These are phyloP conservation scores for Xylariaceae sp. DNA, from an alignment of 2,329 filamentous ascomycete genomes.

Conservation along the genomic window DNA sequence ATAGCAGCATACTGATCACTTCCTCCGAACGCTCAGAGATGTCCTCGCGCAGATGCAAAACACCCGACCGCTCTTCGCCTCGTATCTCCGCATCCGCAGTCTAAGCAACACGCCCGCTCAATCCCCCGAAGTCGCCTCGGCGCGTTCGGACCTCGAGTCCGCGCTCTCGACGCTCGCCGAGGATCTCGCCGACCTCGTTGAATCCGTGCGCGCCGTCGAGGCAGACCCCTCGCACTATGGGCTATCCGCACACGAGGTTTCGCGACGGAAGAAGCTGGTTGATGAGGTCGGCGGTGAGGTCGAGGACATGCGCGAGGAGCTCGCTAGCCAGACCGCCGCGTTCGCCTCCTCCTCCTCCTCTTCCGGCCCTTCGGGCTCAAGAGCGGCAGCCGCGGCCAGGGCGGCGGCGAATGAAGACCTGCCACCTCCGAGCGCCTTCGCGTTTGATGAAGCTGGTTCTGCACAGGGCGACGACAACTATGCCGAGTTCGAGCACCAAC, in stretches of 20 bases:
- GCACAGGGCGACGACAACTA: constrained; percentile 65
- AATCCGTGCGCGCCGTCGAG: constrained; percentile 87
- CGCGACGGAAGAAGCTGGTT: constrained; percentile 80
- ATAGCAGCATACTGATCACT: too few relatives aligned
- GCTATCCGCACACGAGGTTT: constrained; percentile 81
- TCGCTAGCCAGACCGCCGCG: constrained; percentile 64
- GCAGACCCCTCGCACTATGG: constrained; percentile 87
- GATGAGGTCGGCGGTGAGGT: constrained; percentile 89
- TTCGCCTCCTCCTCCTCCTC: constrained; percentile 37
- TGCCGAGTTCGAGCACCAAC: constrained; percentile 85
- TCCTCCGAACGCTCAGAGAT: constrained; percentile 71
- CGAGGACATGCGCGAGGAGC: constrained; percentile 85
- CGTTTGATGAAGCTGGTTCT: constrained; percentile 59
- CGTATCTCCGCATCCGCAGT: constrained; percentile 94
- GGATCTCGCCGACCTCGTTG: constrained; percentile 87
- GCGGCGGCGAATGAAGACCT: constrained; percentile 51
- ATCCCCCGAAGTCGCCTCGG: constrained; percentile 86
- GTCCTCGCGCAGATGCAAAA: constrained; percentile 82
- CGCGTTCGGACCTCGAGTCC: constrained; percentile 70
- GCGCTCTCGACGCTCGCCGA: constrained; percentile 74
- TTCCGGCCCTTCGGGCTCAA: constrained; percentile 5
- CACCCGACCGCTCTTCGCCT: constrained; percentile 87
- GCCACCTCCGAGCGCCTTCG: constrained; percentile 62
- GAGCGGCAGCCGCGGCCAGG: constrained; percentile 39
- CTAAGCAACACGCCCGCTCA: constrained; percentile 69